Evolutionary conservation across 179 eudicot species (phyloP).

Genomic region (Beta macrorhiza): DNA sequence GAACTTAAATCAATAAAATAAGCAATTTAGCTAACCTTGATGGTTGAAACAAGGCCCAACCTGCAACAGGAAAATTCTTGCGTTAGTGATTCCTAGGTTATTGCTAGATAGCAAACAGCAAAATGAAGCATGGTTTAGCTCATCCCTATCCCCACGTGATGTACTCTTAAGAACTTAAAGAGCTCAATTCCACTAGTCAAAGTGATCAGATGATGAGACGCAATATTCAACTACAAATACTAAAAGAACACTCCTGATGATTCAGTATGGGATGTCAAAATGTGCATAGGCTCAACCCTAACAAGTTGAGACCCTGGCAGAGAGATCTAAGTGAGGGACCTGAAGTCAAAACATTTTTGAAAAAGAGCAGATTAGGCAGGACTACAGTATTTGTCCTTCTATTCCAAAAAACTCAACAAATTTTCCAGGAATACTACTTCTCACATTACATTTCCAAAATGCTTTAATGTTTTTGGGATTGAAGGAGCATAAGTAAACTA

Average conservation of each 20-base stretch:
- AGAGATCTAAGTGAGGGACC: not conserved
- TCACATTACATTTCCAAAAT: not conserved
- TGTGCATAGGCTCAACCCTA: not conserved
- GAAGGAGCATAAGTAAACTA: too few species aligned
- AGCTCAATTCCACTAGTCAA: not conserved
- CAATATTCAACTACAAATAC: not conserved
- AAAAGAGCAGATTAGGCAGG: not conserved
- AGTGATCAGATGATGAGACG: not conserved
- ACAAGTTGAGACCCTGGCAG: not conserved
- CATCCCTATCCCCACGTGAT: not conserved
- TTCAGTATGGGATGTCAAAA: not conserved
- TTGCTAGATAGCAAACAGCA: slow-evolving; percentile 15
- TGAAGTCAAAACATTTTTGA: not conserved
- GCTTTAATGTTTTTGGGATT: too few species aligned
- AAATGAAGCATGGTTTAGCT: not conserved
- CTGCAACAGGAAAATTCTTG: slow-evolving; percentile 34
- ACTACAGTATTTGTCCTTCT: too few species aligned
- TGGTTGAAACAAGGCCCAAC: slow-evolving; percentile 86
- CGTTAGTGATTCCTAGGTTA: not conserved
- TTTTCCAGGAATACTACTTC: too few species aligned
- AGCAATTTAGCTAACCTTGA: slow-evolving; percentile 51
- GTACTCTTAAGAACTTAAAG: not conserved
- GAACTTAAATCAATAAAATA: not conserved
- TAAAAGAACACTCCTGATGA: not conserved
- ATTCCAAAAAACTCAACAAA: not conserved